Conservation (phyloP, 345 rosid genomes). For the Balakata baccata region DNA sequence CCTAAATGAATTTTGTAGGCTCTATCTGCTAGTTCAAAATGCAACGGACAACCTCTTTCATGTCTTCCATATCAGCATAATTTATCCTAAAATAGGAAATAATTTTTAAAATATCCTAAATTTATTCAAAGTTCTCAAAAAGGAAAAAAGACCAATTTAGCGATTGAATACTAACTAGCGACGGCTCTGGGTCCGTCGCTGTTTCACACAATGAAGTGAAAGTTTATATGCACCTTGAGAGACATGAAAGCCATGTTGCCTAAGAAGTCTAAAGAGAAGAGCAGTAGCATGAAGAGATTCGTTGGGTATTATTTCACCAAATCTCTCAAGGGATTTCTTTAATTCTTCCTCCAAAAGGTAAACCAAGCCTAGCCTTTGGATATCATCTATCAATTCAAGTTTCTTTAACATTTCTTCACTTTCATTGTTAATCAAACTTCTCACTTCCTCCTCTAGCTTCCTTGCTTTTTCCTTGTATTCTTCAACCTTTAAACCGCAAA, state of each 20-base stretch:
- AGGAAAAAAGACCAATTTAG: too few species aligned
- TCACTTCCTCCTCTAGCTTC: constrained; percentile 12
- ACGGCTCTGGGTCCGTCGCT: too few species aligned
- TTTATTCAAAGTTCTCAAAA: too few species aligned
- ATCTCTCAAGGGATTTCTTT: neutral
- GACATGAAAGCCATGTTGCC: constrained; percentile 24
- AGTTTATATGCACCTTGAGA: constrained; percentile 22
- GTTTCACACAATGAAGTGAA: too few species aligned
- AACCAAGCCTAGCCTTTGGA: constrained; percentile 18
- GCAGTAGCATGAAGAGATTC: constrained; percentile 13
- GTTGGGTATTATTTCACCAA: neutral
- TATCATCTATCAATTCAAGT: constrained; percentile 24
- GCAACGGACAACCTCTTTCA: too few species aligned
- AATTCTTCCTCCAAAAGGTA: constrained; percentile 8
- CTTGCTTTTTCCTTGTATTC: constrained; percentile 14
- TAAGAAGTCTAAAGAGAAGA: constrained; percentile 26
- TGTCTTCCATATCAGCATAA: too few species aligned
- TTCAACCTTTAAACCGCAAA: neutral
- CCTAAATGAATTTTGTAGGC: too few species aligned
- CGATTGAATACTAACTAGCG: too few species aligned
- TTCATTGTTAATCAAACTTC: neutral
- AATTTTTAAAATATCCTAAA: too few species aligned
- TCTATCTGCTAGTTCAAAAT: too few species aligned
- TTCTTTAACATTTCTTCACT: neutral
- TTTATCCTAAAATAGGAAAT: too few species aligned